These are phyloP conservation scores for Ogataea methanolica DNA, from an alignment of 805 yeast genomes.

Conservation along the genomic window DNA sequence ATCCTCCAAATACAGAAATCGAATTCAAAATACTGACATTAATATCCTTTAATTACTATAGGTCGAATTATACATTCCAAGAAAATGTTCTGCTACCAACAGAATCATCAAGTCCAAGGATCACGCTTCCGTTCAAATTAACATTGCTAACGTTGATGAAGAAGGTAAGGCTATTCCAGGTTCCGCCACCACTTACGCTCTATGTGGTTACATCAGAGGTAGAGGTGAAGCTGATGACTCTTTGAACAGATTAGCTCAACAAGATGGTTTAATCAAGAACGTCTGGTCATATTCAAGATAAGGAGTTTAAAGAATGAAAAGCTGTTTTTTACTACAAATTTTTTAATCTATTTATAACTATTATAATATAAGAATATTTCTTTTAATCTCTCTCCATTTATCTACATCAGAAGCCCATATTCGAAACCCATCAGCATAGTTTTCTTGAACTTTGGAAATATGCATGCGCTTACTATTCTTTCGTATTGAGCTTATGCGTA, in stretches of 20 bases:
- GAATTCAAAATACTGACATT: constrained; percentile 10
- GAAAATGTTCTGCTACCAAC: constrained; percentile 99
- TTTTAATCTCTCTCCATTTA: not conserved
- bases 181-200: constrained; percentile 90
- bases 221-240: constrained; percentile 99
- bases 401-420: too few species aligned
- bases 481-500: not conserved
- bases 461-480: not conserved
- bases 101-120: constrained; percentile 99
- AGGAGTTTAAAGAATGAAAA: constrained; percentile 18
- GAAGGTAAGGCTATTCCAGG: constrained; percentile 93
- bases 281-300: constrained; percentile 95
- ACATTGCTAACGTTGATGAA: constrained; percentile 97
- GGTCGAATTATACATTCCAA: constrained; percentile 99
- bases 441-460: not conserved
- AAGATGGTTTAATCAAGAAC: constrained; percentile 96
- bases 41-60: constrained; percentile 35
- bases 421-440: too few species aligned
- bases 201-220: constrained; percentile 95
- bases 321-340: too few species aligned
- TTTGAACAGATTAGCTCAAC: constrained; percentile 98
- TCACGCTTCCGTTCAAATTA: constrained; percentile 98
- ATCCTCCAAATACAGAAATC: not conserved
- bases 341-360: too few species aligned
- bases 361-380: too few species aligned